These are phyloP conservation scores for Hibiscus tridactylites DNA, from an alignment of 345 rosid species.

Conservation along the genomic window DNA sequence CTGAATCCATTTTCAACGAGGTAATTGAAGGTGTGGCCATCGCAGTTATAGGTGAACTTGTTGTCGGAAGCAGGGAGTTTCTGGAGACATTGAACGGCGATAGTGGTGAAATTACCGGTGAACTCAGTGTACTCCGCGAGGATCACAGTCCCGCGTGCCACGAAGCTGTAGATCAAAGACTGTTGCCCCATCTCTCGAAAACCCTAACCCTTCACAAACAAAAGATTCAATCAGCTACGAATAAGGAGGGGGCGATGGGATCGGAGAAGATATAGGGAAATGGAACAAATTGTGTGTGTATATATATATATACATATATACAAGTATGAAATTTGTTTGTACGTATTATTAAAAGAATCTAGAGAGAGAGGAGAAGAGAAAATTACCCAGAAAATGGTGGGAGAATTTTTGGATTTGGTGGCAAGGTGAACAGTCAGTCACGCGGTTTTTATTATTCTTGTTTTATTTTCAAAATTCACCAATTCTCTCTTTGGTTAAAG, in stretches of 20 bases:
- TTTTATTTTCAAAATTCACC: too few species aligned
- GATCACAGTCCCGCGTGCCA: constrained; percentile 65
- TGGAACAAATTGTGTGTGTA: too few species aligned
- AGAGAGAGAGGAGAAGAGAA: not conserved
- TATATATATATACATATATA: too few species aligned
- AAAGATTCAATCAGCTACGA: not conserved
- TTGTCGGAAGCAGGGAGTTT: constrained; percentile 68
- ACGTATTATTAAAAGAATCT: too few species aligned
- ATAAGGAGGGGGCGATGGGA: not conserved
- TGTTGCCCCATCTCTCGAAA: constrained; percentile 48
- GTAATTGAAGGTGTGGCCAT: constrained; percentile 77
- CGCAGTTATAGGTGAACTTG: constrained; percentile 72
- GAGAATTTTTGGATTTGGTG: not conserved
- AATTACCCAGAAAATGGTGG: not conserved
- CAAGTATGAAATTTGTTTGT: too few species aligned
- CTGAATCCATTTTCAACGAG: constrained; percentile 38
- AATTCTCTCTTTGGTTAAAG: too few species aligned
- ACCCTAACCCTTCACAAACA: constrained; percentile 2
- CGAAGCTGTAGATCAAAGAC: constrained; percentile 63
- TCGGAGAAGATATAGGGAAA: too few species aligned
- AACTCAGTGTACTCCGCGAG: constrained; percentile 69
- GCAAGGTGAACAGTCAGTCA: not conserved
- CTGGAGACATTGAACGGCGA: constrained; percentile 69
- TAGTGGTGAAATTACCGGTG: constrained; percentile 68
- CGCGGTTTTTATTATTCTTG: not conserved